phyloP scores from a whole-genome alignment of 2,329 filamentous ascomycete species.

The Penicillium freii region DNA sequence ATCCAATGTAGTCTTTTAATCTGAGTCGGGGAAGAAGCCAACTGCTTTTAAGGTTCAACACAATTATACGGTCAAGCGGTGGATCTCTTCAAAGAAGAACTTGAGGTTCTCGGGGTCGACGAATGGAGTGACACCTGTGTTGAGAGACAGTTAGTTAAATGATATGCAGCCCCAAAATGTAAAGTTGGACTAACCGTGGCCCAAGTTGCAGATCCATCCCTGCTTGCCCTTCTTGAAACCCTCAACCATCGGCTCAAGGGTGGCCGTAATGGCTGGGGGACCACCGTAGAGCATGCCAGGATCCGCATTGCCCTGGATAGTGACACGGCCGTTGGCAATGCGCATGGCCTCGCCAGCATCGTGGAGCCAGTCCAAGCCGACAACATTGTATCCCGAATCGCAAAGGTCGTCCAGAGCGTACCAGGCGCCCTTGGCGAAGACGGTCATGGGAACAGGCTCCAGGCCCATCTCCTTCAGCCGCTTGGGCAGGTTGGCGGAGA shows the following conservation, averaged over 20 bases:
- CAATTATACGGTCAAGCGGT: conserved; percentile 52
- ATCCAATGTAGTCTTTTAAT: conserved; percentile 12
- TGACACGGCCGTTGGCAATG: conserved; percentile 73
- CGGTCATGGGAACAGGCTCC: conserved; percentile 88
- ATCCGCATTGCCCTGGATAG: conserved; percentile 93
- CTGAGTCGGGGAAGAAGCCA: conserved; percentile 11
- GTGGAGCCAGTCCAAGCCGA: conserved; percentile 93
- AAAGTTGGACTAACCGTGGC: conserved; percentile 67
- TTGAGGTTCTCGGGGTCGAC: conserved; percentile 91
- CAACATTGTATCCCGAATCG: conserved; percentile 85
- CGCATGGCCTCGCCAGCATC: conserved; percentile 80
- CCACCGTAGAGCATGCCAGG: conserved; percentile 89
- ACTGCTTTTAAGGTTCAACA: background rate
- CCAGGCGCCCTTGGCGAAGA: conserved; percentile 98
- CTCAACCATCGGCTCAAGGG: conserved; percentile 80
- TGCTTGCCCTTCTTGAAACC: conserved; percentile 81
- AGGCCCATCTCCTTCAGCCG: conserved; percentile 71
- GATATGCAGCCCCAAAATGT: conserved; percentile 3
- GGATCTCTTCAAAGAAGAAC: conserved; percentile 92
- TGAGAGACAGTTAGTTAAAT: conserved; percentile 20
- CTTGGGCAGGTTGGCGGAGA: conserved; percentile 74
- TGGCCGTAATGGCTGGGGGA: conserved; percentile 73
- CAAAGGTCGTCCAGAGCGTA: conserved; percentile 87
- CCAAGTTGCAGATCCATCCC: conserved; percentile 96
- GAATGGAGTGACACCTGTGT: conserved; percentile 80